A percentile compares a stretch with the other conserved stretches of the same genome.
Conservation (phyloP, 768 basidiomycete genomes). For the Boletus barrowsii region DNA sequence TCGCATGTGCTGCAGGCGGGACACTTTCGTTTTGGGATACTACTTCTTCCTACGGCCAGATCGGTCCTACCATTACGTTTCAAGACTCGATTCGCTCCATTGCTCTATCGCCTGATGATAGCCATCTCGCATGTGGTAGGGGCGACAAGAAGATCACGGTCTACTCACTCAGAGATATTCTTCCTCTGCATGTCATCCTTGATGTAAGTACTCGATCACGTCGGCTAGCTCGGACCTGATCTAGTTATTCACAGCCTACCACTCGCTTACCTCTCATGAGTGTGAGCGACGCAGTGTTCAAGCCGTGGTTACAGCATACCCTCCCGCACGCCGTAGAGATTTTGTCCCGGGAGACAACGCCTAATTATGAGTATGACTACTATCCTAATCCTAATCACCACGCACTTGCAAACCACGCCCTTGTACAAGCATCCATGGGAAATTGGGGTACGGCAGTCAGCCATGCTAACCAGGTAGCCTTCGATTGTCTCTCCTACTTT, state of each 20-base stretch:
- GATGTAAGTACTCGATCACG: slow-evolving; percentile 1
- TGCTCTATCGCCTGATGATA: no score
- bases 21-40: no score
- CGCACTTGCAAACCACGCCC: not conserved
- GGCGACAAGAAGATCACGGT: no score
- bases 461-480: not conserved
- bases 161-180: no score
- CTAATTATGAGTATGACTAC: no score
- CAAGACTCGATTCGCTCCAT: no score
- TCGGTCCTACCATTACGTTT: no score
- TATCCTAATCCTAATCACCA: not conserved
- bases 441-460: not conserved
- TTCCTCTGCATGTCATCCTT: not conserved
- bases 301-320: not conserved
- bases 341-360: no score
- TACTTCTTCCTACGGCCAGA: no score
- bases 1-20: no score
- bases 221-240: not conserved
- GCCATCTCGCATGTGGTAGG: no score
- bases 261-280: slow-evolving; percentile 3
- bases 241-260: not conserved
- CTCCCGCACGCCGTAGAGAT: no score
- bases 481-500: not conserved
- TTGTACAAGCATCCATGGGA: not conserved
- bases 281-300: not conserved